These are phyloP conservation scores for Myxozyma udenii DNA, from an alignment of 805 yeast species.

Conservation along the genomic window DNA sequence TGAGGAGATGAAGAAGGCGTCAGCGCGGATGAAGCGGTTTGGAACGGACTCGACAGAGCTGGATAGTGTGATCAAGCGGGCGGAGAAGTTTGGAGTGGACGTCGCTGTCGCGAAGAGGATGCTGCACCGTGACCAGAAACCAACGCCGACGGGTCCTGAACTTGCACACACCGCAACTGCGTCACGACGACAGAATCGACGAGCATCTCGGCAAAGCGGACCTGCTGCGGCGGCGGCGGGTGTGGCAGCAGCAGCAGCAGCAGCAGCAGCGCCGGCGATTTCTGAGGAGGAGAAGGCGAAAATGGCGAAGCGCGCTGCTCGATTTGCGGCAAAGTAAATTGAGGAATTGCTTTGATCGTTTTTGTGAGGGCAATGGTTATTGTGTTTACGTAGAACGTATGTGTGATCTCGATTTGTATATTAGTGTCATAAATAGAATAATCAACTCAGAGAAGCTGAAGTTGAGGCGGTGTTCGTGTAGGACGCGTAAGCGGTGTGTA, in stretches of 20 bases:
- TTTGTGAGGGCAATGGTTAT: too few species aligned
- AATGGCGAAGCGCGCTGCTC: constrained; percentile 16
- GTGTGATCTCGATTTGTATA: too few species aligned
- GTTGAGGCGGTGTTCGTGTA: too few species aligned
- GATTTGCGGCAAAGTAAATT: constrained; percentile 5
- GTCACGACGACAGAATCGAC: neutral
- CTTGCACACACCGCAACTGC: neutral
- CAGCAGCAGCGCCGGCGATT: neutral
- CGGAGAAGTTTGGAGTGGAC: constrained; percentile 21
- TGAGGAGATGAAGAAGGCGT: constrained; percentile 7
- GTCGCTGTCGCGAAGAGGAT: neutral
- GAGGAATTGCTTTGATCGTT: too few species aligned
- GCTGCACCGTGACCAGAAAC: neutral
- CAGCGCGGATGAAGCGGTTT: constrained; percentile 21
- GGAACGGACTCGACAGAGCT: constrained; percentile 24
- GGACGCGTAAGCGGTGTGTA: too few species aligned
- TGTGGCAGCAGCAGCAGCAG: neutral
- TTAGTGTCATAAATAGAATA: too few species aligned
- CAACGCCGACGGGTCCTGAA: neutral
- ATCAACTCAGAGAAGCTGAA: too few species aligned
- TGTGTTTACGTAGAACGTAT: too few species aligned
- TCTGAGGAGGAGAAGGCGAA: constrained; percentile 16
- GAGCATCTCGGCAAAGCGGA: neutral
- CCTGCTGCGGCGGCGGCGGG: constrained; percentile 9
- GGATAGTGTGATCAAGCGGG: constrained; percentile 19